phyloP scores from a whole-genome alignment of 495 filamentous ascomycete genomes.

The Thermothielavioides terrestris region DNA sequence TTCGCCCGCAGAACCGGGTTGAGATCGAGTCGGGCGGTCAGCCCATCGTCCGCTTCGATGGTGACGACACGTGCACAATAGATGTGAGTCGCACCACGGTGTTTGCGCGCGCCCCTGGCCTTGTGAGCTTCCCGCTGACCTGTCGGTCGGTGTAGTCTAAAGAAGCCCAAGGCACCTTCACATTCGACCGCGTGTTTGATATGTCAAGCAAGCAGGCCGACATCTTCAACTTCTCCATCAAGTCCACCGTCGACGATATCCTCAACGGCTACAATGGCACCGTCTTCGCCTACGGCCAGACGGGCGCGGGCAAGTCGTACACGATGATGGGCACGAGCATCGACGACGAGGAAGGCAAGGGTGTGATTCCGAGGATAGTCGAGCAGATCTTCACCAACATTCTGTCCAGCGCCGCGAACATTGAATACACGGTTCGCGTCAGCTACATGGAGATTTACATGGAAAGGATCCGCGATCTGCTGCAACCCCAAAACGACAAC shows the following conservation, averaged over 20 bases:
- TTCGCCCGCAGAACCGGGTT: conserved; percentile 90
- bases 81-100: conserved; percentile 49
- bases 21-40: conserved; percentile 85
- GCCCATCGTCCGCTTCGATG: conserved; percentile 80
- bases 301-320: conserved; percentile 95
- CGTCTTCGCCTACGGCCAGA: conserved; percentile 98
- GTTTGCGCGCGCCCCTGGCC: background rate
- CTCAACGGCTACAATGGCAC: conserved; percentile 99
- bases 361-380: conserved; percentile 94
- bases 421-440: conserved; percentile 95
- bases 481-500: conserved; percentile 90
- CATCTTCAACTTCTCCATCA: conserved; percentile 96
- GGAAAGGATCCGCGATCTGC: conserved; percentile 91
- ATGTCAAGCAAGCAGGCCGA: conserved; percentile 81
- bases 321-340: conserved; percentile 99
- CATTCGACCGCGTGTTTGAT: conserved; percentile 94
- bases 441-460: conserved; percentile 99
- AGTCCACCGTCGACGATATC: conserved; percentile 92
- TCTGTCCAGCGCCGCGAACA: conserved; percentile 77
- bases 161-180: conserved; percentile 79
- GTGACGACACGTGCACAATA: conserved; percentile 80
- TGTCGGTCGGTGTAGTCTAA: conserved; percentile 67
- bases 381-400: conserved; percentile 98
- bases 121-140: background rate
- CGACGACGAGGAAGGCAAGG: conserved; percentile 78